These are phyloP conservation scores for Handroanthus guayacan DNA, from an alignment of 257 asterid genomes.

Conservation along the genomic window DNA sequence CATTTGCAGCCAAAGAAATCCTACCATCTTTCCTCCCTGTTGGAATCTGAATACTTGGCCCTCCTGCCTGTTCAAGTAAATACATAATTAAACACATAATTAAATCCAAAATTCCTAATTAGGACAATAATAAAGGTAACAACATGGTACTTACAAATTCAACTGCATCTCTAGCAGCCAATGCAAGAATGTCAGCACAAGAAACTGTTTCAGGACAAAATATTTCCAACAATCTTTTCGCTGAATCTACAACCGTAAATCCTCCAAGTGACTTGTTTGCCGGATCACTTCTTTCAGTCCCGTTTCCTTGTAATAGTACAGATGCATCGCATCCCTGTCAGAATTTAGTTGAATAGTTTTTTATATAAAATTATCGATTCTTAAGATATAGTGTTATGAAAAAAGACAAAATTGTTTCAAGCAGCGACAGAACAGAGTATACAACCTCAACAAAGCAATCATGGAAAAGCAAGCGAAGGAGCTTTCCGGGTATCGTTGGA, in stretches of 20 bases:
- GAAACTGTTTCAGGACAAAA: conserved; percentile 79
- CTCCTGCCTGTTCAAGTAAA: conserved; percentile 63
- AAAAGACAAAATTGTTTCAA: too few relatives aligned
- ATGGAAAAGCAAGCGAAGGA: conserved; percentile 77
- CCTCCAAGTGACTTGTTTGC: conserved; percentile 73
- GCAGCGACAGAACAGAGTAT: neutral
- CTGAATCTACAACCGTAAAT: conserved; percentile 68
- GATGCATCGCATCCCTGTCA: conserved; percentile 88
- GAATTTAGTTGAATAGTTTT: too few relatives aligned
- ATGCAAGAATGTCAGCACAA: conserved; percentile 82
- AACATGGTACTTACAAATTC: conserved; percentile 53
- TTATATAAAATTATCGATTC: too few relatives aligned
- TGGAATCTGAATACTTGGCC: conserved; percentile 67
- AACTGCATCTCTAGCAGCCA: conserved; percentile 88
- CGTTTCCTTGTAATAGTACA: conserved; percentile 70
- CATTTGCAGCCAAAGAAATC: conserved; percentile 60
- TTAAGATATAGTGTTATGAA: too few relatives aligned
- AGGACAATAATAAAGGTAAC: neutral
- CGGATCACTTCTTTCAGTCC: conserved; percentile 77
- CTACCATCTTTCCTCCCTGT: conserved; percentile 81
- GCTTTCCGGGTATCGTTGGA: conserved; percentile 74
- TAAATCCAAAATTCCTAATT: neutral
- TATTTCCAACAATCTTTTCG: conserved; percentile 67
- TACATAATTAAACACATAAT: neutral
- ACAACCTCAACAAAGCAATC: conserved; percentile 83